Conservation (phyloP, 192 early-diverging fungal genomes). For the Backusella australiensis region DNA sequence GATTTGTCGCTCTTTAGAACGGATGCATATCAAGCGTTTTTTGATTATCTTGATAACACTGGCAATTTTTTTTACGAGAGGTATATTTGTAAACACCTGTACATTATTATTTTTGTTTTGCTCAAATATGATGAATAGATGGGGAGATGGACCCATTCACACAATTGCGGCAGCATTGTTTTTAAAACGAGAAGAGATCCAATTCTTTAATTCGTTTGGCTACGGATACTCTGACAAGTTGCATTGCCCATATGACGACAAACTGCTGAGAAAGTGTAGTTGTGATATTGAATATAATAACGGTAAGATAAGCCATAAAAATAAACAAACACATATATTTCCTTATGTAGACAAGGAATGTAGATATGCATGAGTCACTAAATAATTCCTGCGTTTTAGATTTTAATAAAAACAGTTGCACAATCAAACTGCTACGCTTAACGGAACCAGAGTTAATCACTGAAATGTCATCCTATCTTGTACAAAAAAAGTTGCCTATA, state of each 20-base stretch:
- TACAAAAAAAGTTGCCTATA: background rate
- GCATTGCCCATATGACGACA: slow-evolving; percentile 66
- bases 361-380: background rate
- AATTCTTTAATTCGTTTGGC: slow-evolving; percentile 74
- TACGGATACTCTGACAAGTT: slow-evolving; percentile 58
- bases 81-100: slow-evolving; percentile 19
- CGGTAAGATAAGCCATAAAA: background rate
- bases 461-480: background rate
- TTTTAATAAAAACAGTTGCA: slow-evolving; percentile 6
- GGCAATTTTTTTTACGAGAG: slow-evolving; percentile 90
- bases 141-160: slow-evolving; percentile 70
- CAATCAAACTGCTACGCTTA: background rate
- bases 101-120: background rate
- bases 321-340: background rate
- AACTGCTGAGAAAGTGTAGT: slow-evolving; percentile 39
- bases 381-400: background rate
- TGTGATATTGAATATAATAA: slow-evolving; percentile 29
- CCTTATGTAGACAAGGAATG: background rate
- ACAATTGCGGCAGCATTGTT: slow-evolving; percentile 63
- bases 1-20: slow-evolving; percentile 68
- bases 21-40: slow-evolving; percentile 62
- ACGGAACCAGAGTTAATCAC: background rate
- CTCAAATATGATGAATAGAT: slow-evolving; percentile 30
- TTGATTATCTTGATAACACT: slow-evolving; percentile 67
- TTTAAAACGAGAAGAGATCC: slow-evolving; percentile 59